Conservation (phyloP, 2,329 filamentous ascomycete species). For the Ceratocystis alfenasii region DNA sequence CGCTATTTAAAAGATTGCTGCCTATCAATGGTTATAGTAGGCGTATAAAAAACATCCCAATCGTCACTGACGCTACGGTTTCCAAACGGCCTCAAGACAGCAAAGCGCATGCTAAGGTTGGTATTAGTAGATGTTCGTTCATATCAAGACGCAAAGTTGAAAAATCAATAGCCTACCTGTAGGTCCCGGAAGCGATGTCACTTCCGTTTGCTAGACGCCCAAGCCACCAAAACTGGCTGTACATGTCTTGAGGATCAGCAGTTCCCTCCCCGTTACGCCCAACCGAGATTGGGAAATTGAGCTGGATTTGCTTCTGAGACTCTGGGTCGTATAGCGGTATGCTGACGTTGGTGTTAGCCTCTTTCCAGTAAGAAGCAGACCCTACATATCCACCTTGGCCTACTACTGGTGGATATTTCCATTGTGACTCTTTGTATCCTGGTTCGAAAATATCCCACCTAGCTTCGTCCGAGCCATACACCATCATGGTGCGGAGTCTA, state of each 20-base stretch:
- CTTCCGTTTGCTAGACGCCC: conserved; percentile 26
- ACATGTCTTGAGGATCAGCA: conserved; percentile 5
- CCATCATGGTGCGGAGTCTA: conserved; percentile 24
- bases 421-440: conserved; percentile 31
- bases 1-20: neutral
- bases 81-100: conserved; percentile 26
- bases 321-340: conserved; percentile 24
- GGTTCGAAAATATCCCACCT: conserved; percentile 34
- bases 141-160: neutral
- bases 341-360: conserved; percentile 21
- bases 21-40: conserved; percentile 6
- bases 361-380: conserved; percentile 27
- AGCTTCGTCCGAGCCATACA: conserved; percentile 30
- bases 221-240: conserved; percentile 26
- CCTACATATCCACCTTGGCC: conserved; percentile 34
- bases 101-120: conserved; percentile 24
- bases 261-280: conserved; percentile 22
- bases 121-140: neutral
- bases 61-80: conserved; percentile 23
- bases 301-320: conserved; percentile 25
- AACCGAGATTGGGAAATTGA: conserved; percentile 24
- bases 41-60: conserved; percentile 24
- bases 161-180: conserved; percentile 18
- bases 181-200: conserved; percentile 26
- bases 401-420: conserved; percentile 33